Percentiles rank a stretch among this genome's conserved stretches.
These are phyloP conservation scores for Aureobasidium sp. DNA, from an alignment of 2,329 filamentous ascomycete species.

Conservation along the genomic window DNA sequence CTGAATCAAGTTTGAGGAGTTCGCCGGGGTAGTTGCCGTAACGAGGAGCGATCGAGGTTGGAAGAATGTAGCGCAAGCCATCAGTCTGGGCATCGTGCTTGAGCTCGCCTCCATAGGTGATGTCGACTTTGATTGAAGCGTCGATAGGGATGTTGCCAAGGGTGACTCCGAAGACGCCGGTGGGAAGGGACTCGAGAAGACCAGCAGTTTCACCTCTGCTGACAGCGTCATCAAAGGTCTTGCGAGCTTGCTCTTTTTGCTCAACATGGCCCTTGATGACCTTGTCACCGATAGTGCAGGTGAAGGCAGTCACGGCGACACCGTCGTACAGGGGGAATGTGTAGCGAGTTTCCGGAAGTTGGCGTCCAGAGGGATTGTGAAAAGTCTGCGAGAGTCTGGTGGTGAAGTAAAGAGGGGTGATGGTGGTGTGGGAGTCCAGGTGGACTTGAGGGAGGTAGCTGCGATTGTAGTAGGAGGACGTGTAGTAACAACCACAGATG, in stretches of 20 bases:
- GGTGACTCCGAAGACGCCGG: conserved; percentile 60
- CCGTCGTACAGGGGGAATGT: conserved; percentile 66
- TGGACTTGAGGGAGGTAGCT: conserved; percentile 52
- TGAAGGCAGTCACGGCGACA: conserved; percentile 60
- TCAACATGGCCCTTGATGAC: conserved; percentile 59
- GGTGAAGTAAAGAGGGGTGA: conserved; percentile 47
- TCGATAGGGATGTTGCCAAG: conserved; percentile 59
- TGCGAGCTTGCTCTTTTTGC: conserved; percentile 53
- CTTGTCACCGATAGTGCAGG: conserved; percentile 53
- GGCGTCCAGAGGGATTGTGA: conserved; percentile 44
- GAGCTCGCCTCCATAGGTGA: conserved; percentile 61
- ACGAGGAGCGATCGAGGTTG: conserved; percentile 57
- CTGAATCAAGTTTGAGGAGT: conserved; percentile 21
- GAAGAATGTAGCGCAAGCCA: conserved; percentile 61
- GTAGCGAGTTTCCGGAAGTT: conserved; percentile 52
- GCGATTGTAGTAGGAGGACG: conserved; percentile 13
- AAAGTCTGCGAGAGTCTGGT: conserved; percentile 54
- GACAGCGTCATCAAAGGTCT: conserved; percentile 52
- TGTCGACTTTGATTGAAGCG: conserved; percentile 50
- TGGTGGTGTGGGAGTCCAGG: conserved; percentile 51
- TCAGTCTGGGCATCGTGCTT: conserved; percentile 63
- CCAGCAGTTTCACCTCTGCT: conserved; percentile 53
- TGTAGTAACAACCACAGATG: conserved; percentile 27
- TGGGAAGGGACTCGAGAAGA: conserved; percentile 54
- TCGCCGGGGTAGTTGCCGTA: conserved; percentile 47